Evolutionary conservation across 306 rosid species (phyloP), one percentile per base, ranked within the genome.

Genomic region (Hippophae tibetana): DNA sequence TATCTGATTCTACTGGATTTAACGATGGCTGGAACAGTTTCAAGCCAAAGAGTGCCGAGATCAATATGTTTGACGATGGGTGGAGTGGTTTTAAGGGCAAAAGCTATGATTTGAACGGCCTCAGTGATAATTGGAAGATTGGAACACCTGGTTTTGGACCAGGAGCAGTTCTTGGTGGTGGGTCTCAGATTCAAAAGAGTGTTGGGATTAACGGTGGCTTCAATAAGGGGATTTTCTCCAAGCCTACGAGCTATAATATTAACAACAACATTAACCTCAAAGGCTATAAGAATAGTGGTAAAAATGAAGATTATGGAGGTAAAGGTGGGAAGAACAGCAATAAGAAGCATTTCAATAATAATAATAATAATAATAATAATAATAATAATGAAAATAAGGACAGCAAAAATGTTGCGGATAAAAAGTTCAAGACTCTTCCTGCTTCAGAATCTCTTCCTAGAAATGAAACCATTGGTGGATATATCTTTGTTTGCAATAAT

Each of bases 401-500:
- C 10, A 0, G 56, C 0, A 82, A 81, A 70, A 70, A 70, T 53
- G 63, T 55, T 38, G 54, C 70, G 7, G 97, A 86, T 52, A 90
- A 90, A 78, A 82, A 82, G 50, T 86, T 87, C 67, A 92, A 85
- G 79, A 85, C 93, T 1, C 80, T 92, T 7, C 95, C 98, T 43
- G 82, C 95, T 10, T 74, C 96, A 0, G 96, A 92, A 63, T 78
- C 95, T 44, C 76, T 92, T 1, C 95, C 96, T 0, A 74, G 82
- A 60, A 72, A 87, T 56, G 98, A 90, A 68, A 87, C 75, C 27
- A 72, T 87, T 13, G 98, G 96, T 13, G 98, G 98, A 0, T 92
- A 92, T 44, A 85, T 92, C 56, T 92, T 92, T 18, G 98, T 92
- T 69, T 92, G 98, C 77, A 92, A 87, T 77, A 92, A 92, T 26